Percentiles rank a stretch among this genome's conserved stretches.
These are phyloP conservation scores for Lactuca saligna DNA, from an alignment of 129 eudicot species.

Conservation along the genomic window DNA sequence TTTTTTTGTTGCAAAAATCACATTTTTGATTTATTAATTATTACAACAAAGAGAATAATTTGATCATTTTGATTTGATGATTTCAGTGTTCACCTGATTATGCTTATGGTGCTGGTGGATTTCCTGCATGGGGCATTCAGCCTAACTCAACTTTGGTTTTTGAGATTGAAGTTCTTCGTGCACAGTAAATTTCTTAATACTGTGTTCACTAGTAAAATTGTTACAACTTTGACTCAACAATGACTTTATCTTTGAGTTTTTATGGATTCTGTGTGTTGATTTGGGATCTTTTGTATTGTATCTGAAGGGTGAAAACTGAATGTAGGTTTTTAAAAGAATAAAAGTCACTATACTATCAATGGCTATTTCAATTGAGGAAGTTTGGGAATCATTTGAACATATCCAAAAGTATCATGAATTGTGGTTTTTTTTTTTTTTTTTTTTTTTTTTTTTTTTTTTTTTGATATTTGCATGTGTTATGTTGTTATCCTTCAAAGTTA, in stretches of 20 bases:
- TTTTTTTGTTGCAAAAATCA: not conserved
- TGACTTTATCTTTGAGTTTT: not conserved
- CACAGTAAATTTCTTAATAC: conserved; percentile 22
- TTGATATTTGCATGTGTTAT: too few species aligned
- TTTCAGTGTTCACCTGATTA: conserved; percentile 97
- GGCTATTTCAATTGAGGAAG: not conserved
- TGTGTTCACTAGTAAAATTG: not conserved
- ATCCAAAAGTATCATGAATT: not conserved
- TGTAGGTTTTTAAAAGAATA: not conserved
- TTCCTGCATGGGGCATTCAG: conserved; percentile 90
- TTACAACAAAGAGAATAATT: not conserved
- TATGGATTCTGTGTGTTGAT: not conserved
- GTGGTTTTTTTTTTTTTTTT: too few species aligned
- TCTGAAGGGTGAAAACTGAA: not conserved
- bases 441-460: too few species aligned
- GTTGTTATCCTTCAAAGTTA: too few species aligned
- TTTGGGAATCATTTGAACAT: not conserved
- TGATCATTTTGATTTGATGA: not conserved
- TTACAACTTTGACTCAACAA: not conserved
- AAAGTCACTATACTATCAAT: not conserved
- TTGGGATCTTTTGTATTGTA: not conserved
- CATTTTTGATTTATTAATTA: not conserved
- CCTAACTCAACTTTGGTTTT: conserved; percentile 81
- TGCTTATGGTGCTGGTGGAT: conserved; percentile 86
- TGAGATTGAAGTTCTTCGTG: conserved; percentile 85